Evolutionary conservation across 768 basidiomycete genomes (phyloP).

Genomic region (Leccinum arenicola): DNA sequence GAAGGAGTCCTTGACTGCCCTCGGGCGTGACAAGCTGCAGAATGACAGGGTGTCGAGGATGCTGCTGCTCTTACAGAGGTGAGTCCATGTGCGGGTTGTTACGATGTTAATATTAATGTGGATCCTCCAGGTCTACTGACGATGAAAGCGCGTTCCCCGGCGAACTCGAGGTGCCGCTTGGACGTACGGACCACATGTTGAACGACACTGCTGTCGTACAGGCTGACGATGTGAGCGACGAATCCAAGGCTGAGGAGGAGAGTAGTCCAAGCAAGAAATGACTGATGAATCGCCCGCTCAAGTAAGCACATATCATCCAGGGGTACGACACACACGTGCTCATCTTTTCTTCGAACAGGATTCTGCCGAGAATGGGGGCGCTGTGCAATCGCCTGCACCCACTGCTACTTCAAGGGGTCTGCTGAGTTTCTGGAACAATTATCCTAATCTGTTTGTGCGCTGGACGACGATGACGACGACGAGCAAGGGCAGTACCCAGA

Average conservation of each 20-base stretch:
- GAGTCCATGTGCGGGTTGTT: conserved; percentile 12
- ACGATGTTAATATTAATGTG: not conserved
- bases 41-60: conserved; percentile 67
- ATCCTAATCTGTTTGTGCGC: conserved; percentile 55
- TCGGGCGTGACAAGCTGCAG: conserved; percentile 75
- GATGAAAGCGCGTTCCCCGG: conserved; percentile 58
- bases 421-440: conserved; percentile 58
- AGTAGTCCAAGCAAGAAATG: conserved; percentile 16
- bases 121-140: conserved; percentile 44
- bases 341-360: conserved; percentile 15
- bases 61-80: conserved; percentile 62
- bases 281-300: conserved; percentile 14
- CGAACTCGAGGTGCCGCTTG: conserved; percentile 59
- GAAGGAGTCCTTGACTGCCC: conserved; percentile 71
- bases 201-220: conserved; percentile 34
- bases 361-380: conserved; percentile 23
- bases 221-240: conserved; percentile 11
- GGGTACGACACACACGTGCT: not conserved
- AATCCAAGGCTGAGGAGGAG: conserved; percentile 19
- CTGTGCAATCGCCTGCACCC: conserved; percentile 16
- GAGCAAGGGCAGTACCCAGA: conserved; percentile 22
- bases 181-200: conserved; percentile 57
- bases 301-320: conserved; percentile 19
- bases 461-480: conserved; percentile 37
- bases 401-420: conserved; percentile 40